These are phyloP conservation scores for Whalleya microplaca DNA, from an alignment of 2,329 filamentous ascomycete genomes.

Conservation along the genomic window DNA sequence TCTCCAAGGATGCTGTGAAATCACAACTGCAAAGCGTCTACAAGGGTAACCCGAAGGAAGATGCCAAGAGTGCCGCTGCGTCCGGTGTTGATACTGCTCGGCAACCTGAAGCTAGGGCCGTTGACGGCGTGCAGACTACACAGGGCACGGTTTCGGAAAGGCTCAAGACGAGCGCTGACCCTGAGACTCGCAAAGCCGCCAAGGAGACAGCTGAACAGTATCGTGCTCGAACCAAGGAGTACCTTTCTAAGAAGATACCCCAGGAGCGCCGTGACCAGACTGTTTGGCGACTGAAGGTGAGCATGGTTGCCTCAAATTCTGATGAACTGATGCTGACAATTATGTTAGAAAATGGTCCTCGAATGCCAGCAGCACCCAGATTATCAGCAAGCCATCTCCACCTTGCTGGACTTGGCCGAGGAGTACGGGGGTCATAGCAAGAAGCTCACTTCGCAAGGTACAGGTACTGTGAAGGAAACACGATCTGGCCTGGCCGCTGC, in stretches of 20 bases:
- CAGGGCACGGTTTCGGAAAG: conserved; percentile 53
- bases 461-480: conserved; percentile 73
- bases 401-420: conserved; percentile 81
- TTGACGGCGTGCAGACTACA: conserved; percentile 34
- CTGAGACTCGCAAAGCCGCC: conserved; percentile 55
- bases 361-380: conserved; percentile 96
- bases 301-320: conserved; percentile 41
- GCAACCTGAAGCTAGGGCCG: conserved; percentile 30
- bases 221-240: conserved; percentile 61
- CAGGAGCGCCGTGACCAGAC: conserved; percentile 91
- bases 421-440: conserved; percentile 79
- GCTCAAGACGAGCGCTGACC: conserved; percentile 64
- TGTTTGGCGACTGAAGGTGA: conserved; percentile 78
- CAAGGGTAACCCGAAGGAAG: conserved; percentile 57
- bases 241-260: conserved; percentile 85
- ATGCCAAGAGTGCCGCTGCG: conserved; percentile 62
- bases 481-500: conserved; percentile 70
- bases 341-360: conserved; percentile 83
- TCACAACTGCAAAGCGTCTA: conserved; percentile 68
- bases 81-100: conserved; percentile 49
- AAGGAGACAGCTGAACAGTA: conserved; percentile 47
- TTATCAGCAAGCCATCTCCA: conserved; percentile 89
- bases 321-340: conserved; percentile 64
- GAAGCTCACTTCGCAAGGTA: conserved; percentile 64
- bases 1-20: conserved; percentile 72